Conservation (phyloP, 2,329 filamentous ascomycete species). For the Alternaria hordeiaustralica region DNA sequence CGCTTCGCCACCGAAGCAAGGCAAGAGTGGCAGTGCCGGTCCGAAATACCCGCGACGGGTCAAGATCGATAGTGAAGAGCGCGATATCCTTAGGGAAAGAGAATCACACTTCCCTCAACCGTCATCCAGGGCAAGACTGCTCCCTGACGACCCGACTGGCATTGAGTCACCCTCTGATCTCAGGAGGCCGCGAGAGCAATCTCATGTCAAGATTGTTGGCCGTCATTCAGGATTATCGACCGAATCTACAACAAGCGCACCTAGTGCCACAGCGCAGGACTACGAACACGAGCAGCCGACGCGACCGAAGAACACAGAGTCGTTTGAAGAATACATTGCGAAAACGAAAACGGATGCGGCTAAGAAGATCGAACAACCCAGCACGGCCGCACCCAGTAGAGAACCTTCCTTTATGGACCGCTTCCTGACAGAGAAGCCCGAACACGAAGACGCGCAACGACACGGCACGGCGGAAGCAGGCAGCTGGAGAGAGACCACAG, state of each 20-base stretch:
- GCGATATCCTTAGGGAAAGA: neutral
- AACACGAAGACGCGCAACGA: neutral
- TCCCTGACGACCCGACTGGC: slow-evolving; percentile 24
- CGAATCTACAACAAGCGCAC: neutral
- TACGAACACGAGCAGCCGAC: neutral
- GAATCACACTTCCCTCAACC: slow-evolving; percentile 23
- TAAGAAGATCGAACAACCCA: neutral
- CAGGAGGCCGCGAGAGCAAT: slow-evolving; percentile 31
- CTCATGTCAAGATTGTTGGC: slow-evolving; percentile 8
- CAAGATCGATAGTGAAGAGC: slow-evolving; percentile 7
- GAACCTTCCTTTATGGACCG: slow-evolving; percentile 33
- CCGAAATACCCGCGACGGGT: slow-evolving; percentile 24
- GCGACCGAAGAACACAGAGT: slow-evolving; percentile 8
- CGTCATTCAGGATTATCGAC: neutral
- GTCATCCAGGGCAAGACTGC: slow-evolving; percentile 21
- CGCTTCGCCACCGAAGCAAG: neutral
- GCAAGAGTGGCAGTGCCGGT: neutral
- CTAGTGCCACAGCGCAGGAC: neutral
- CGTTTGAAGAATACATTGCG: neutral
- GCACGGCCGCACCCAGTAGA: slow-evolving; percentile 10
- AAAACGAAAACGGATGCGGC: slow-evolving; percentile 1
- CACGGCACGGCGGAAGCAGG: neutral
- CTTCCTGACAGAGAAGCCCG: slow-evolving; percentile 25
- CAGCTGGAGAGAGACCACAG: slow-evolving; percentile 36
- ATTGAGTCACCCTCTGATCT: slow-evolving; percentile 43